Evolutionary conservation across 2,329 filamentous ascomycete genomes (phyloP), one percentile per base, ranked within the genome.

Genomic region (Teratosphaeria viscida): DNA sequence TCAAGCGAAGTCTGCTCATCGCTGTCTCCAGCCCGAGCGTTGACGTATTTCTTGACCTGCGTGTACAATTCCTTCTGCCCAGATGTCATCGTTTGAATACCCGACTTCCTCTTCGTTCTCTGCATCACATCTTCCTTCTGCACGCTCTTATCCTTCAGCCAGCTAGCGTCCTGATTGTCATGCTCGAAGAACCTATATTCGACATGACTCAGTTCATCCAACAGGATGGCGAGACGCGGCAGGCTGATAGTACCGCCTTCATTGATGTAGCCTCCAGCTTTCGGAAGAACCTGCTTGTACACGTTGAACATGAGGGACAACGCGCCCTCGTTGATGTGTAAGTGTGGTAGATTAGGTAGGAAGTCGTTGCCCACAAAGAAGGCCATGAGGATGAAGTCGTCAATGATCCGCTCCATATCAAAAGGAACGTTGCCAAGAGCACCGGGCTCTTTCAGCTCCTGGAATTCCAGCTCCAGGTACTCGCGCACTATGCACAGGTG

Each of bases 321-420:
- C 26, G 95, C 94, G 65, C 94, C 95, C 75, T 99, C 95, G 75
- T 99, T 99, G 76, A 99, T 99, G 75, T 99, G 94, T 65, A 99
- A 77, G 70, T 95, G 90, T 5, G 95, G 95, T 60, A 99, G 81
- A 75, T 99, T 96, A 2, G 94, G 94, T 74, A 99, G 82, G 78
- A 99, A 99, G 82, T 99, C 94, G 75, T 99, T 99, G 72, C 94
- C 94, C 69, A 99, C 90, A 74, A 99, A 99, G 78, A 99, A 99
- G 55, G 92, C 92, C 91, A 99, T 96, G 62, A 99, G 83, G 72
- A 99, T 97, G 75, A 99, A 99, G 79, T 99, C 94, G 73, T 99
- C 94, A 77, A 99, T 97, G 70, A 99, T 85, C 64, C 88, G 85
- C 78, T 99, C 94, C 81, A 99, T 87, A 71, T 99, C 89, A 71